Base-by-base conservation (phyloP, 257 asterid species). In the Capsicum baccatum region DNA sequence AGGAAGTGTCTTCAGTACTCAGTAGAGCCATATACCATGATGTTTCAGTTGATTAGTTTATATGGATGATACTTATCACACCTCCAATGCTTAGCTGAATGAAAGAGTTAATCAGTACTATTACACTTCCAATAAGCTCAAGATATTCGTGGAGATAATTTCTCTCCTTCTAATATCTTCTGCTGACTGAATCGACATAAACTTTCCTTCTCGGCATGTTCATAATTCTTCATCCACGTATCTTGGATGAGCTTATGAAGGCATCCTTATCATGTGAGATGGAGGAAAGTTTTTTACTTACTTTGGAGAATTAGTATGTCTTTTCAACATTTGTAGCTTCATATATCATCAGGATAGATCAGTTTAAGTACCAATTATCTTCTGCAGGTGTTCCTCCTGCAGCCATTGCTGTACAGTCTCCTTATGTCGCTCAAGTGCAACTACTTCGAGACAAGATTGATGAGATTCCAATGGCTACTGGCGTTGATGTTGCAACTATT, bases 401-500 rank as follows among this genome's bases (percentile, higher is more conserved):
- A 84, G 89, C 87, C 87, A 96, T 96, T 83, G 98, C 94, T 35
- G 97, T 96, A 85, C 98, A 96, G 85, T 96, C 99, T 85, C 99
- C 99, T 68, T 93, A 96, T 89, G 95, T 96, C 86, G 97, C 99
- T 84, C 99, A 96, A 91, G 99, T 96, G 81, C 99, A 96, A 87
- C 92, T 96, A 78, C 84, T 96, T 79, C 87, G 99, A 86, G 99
- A 96, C 87, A 92, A 93, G 88, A 89, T 96, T 74, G 97, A 91
- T 83, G 98, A 93, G 88, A 84, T 90, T 83, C 95, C 99, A 11
- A 86, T 90, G 68, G 88, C 98, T 84, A 79, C 83, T 16, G 98
- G 95, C 13, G 93, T 94, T 55, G 98, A 96, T 89, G 97, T 96
- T 81, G 94, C 99, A 80, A 94, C 99, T 39, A 86, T 94, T 85